Evolutionary conservation across 2,329 filamentous ascomycete species (phyloP).

Genomic region (Metarhizium rileyi): DNA sequence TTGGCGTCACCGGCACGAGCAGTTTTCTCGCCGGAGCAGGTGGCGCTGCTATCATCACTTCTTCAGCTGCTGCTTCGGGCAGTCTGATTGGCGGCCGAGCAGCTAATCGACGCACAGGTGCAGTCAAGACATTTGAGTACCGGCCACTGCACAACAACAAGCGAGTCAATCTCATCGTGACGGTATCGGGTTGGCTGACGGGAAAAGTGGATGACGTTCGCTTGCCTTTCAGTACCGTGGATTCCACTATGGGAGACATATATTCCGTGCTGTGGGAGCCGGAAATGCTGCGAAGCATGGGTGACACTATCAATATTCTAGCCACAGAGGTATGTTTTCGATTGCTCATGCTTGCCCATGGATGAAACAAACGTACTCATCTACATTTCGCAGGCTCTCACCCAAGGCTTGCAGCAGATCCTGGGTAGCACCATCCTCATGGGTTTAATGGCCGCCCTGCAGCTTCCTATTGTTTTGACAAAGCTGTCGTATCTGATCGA

Average conservation of each 20-base stretch:
- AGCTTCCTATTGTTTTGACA: slow-evolving; percentile 83
- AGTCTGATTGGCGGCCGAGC: slow-evolving; percentile 78
- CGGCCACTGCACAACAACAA: slow-evolving; percentile 97
- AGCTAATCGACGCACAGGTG: slow-evolving; percentile 77
- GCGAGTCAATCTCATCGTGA: slow-evolving; percentile 88
- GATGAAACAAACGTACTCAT: neutral
- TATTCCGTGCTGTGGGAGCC: slow-evolving; percentile 98
- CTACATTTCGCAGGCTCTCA: slow-evolving; percentile 59
- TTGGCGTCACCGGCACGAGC: slow-evolving; percentile 81
- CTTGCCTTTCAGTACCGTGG: slow-evolving; percentile 88
- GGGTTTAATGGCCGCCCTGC: slow-evolving; percentile 82
- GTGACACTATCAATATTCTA: slow-evolving; percentile 95
- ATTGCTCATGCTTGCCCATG: neutral
- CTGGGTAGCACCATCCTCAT: slow-evolving; percentile 83
- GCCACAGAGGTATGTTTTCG: slow-evolving; percentile 72
- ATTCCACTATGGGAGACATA: slow-evolving; percentile 95
- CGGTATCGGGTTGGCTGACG: slow-evolving; percentile 95
- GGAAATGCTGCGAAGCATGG: slow-evolving; percentile 95
- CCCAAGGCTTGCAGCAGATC: slow-evolving; percentile 91
- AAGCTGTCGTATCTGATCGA: slow-evolving; percentile 96
- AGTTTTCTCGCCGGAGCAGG: slow-evolving; percentile 86
- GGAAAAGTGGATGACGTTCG: slow-evolving; percentile 96
- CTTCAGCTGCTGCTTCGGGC: slow-evolving; percentile 75
- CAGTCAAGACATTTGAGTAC: slow-evolving; percentile 95
- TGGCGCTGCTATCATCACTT: slow-evolving; percentile 89